Conservation (phyloP, 768 basidiomycete species). For the Tulasnella sp. region DNA sequence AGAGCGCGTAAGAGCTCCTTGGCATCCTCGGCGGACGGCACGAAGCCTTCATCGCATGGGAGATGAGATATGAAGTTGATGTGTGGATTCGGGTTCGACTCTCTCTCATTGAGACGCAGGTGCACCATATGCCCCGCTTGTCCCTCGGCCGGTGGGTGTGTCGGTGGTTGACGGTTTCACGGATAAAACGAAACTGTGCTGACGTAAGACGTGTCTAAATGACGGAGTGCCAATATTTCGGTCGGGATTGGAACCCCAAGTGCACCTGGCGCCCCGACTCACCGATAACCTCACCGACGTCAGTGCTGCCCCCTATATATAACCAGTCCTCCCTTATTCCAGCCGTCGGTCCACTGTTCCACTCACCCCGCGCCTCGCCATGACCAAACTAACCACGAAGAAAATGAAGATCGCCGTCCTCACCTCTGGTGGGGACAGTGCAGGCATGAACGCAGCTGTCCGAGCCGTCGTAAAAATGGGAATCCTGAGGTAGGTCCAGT, state of each 20-base stretch:
- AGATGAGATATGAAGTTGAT: conserved; percentile 73
- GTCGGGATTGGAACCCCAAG: background rate
- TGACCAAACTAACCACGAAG: conserved; percentile 6
- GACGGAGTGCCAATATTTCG: conserved; percentile 8
- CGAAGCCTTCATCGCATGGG: conserved; percentile 41
- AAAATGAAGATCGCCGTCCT: conserved; percentile 88
- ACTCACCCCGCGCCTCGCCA: background rate
- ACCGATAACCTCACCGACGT: conserved; percentile 3
- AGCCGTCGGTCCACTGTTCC: background rate
- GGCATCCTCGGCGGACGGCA: conserved; percentile 50
- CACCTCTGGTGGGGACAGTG: conserved; percentile 95
- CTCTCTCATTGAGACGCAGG: conserved; percentile 61
- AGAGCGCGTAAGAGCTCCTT: conserved; percentile 69
- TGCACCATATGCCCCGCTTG: conserved; percentile 56
- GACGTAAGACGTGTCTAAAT: background rate
- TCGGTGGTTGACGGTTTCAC: conserved; percentile 5
- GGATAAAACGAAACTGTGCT: background rate
- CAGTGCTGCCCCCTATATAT: background rate
- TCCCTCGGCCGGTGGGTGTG: conserved; percentile 2
- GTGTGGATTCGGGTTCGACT: conserved; percentile 67
- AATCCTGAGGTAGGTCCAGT: conserved; percentile 66
- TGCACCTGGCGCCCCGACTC: background rate
- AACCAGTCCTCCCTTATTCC: background rate
- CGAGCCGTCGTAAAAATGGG: conserved; percentile 89
- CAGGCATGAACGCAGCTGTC: conserved; percentile 95